Evolutionary conservation across 2,329 filamentous ascomycete genomes (phyloP).

Genomic region (Tolypocladium tropicale): DNA sequence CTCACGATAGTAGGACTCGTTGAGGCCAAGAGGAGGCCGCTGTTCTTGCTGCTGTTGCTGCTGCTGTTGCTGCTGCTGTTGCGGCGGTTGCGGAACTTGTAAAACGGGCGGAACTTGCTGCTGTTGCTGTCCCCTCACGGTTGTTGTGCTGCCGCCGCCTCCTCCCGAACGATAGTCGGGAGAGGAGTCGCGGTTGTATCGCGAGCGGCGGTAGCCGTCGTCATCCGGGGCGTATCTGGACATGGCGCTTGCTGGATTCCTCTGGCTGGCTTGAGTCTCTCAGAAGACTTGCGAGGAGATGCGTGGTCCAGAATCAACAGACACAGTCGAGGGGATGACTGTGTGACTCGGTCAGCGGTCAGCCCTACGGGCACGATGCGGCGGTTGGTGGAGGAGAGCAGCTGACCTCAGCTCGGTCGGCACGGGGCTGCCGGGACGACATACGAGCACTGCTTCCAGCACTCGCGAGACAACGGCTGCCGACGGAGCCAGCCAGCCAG

Average conservation of each 20-base stretch:
- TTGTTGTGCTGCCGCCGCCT: conserved; percentile 2
- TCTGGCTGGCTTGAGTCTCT: neutral
- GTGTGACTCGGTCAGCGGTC: neutral
- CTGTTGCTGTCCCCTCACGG: neutral
- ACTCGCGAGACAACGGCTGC: neutral
- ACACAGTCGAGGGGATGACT: neutral
- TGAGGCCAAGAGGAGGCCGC: conserved; percentile 11
- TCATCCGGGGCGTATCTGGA: conserved; percentile 19
- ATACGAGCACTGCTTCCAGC: neutral
- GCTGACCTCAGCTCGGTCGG: neutral
- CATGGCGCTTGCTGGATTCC: neutral
- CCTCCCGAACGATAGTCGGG: conserved; percentile 21
- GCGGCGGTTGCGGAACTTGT: neutral
- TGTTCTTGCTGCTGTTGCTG: neutral
- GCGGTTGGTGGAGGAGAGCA: neutral
- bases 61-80: neutral
- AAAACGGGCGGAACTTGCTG: neutral
- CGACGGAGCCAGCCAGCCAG: neutral
- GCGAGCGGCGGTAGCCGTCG: conserved; percentile 11
- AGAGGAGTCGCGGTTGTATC: conserved; percentile 17
- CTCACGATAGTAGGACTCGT: conserved; percentile 17
- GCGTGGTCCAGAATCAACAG: neutral
- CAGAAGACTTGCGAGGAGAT: neutral
- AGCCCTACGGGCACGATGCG: neutral
- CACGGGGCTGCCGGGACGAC: neutral